phyloP scores from a whole-genome alignment of 73 alveolate genomes.

The Vitrella brassicaformis region DNA sequence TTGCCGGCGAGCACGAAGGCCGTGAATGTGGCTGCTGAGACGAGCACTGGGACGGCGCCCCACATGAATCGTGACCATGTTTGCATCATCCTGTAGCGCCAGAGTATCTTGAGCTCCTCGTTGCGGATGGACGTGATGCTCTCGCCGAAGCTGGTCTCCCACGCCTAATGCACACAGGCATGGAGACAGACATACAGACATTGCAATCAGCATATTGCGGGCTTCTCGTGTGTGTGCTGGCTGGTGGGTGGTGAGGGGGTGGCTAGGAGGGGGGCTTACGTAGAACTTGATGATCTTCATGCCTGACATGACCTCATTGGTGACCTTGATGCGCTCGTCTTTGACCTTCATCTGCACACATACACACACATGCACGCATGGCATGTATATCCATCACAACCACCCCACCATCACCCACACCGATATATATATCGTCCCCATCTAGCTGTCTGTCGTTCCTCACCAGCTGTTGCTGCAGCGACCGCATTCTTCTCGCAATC shows the following conservation, averaged over 20 bases:
- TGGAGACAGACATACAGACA: neutral
- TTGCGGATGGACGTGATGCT: constrained; percentile 1
- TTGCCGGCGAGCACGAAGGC: neutral
- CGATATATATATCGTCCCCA: too few species aligned
- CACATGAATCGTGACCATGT: neutral
- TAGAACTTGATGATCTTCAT: neutral
- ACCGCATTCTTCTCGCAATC: too few species aligned
- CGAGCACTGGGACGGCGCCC: neutral
- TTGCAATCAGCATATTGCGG: too few species aligned
- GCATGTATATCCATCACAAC: too few species aligned
- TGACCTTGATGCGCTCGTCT: constrained; percentile 23
- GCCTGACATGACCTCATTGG: neutral
- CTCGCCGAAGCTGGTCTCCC: neutral
- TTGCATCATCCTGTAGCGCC: neutral
- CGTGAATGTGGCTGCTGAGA: neutral
- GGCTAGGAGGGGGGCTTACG: too few species aligned
- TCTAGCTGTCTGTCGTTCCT: too few species aligned
- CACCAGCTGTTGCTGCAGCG: too few species aligned
- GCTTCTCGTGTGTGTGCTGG: too few species aligned
- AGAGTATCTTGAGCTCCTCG: neutral
- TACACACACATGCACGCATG: too few species aligned
- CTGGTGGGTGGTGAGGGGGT: too few species aligned
- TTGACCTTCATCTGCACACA: constrained; percentile 23
- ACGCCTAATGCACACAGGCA: neutral
- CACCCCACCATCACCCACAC: too few species aligned